Evolutionary conservation across 352 stramenopile species (phyloP).

Genomic region (Phytophthora sp.): DNA sequence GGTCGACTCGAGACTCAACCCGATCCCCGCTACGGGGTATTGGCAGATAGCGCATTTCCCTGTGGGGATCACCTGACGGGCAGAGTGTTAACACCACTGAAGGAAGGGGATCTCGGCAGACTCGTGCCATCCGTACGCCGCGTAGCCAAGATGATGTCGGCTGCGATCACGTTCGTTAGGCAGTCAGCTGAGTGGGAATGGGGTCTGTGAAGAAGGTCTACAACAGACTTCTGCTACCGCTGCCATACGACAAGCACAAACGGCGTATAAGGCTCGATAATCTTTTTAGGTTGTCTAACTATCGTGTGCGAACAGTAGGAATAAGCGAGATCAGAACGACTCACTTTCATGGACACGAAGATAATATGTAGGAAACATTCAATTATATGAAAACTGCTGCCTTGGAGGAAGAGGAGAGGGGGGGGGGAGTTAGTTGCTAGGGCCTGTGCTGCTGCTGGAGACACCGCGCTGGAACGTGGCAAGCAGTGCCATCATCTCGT

Average conservation of each 20-base stretch:
- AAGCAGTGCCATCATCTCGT: neutral
- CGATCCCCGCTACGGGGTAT: neutral
- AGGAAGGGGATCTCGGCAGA: neutral
- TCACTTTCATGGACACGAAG: neutral
- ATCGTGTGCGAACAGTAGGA: neutral
- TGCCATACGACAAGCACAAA: neutral
- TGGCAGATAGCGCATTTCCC: conserved; percentile 2
- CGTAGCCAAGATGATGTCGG: neutral
- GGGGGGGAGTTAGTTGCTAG: no score
- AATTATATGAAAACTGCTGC: no score
- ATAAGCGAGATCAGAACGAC: conserved; percentile 3
- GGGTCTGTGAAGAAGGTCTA: neutral
- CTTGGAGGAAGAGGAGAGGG: no score
- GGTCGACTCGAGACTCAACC: neutral
- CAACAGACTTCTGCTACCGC: neutral
- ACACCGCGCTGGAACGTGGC: neutral
- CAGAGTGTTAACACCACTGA: neutral
- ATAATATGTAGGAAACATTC: neutral
- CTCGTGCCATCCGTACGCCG: neutral
- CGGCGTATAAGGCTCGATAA: neutral
- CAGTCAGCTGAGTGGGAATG: neutral
- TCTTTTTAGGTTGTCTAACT: neutral
- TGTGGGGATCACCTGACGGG: neutral
- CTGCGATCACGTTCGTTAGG: neutral
- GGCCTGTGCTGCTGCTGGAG: neutral